Conservation (phyloP, 768 basidiomycete genomes). For the Sistotremastrum niveocremeum region DNA sequence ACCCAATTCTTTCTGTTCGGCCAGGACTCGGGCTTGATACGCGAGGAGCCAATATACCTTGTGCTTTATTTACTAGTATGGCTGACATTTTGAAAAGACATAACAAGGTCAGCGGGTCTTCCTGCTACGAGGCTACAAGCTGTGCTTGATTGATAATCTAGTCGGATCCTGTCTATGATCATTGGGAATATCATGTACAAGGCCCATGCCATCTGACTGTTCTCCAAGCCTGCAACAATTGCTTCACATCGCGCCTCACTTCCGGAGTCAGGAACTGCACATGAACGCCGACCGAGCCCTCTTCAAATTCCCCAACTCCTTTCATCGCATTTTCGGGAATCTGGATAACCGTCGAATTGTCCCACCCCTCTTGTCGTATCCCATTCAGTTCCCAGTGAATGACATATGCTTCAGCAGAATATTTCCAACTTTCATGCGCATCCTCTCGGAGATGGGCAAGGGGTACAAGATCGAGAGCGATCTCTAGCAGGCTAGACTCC, state of each 20-base stretch:
- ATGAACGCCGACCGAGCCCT: background rate
- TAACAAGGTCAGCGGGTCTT: no score
- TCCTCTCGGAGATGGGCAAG: slow-evolving; percentile 41
- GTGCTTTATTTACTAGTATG: no score
- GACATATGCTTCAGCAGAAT: slow-evolving; percentile 34
- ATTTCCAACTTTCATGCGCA: slow-evolving; percentile 11
- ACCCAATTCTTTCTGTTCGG: no score
- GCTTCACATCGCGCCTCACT: slow-evolving; percentile 2
- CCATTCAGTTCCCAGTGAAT: slow-evolving; percentile 46
- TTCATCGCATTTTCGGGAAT: slow-evolving; percentile 9
- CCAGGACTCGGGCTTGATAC: no score
- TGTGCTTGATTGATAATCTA: no score
- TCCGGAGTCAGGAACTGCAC: slow-evolving; percentile 5
- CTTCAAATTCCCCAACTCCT: background rate
- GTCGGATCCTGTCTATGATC: no score
- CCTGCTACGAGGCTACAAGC: no score
- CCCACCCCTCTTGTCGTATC: slow-evolving; percentile 25
- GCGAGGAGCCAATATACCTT: no score
- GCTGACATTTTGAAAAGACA: no score
- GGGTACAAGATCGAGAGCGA: slow-evolving; percentile 42
- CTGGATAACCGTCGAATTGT: slow-evolving; percentile 38
- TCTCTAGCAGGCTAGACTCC: slow-evolving; percentile 13
- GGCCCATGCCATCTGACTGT: no score
- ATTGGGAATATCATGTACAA: no score
- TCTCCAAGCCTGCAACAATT: background rate